phyloP scores from a whole-genome alignment of 495 filamentous ascomycete species.

The Podospora pseudoanserina region DNA sequence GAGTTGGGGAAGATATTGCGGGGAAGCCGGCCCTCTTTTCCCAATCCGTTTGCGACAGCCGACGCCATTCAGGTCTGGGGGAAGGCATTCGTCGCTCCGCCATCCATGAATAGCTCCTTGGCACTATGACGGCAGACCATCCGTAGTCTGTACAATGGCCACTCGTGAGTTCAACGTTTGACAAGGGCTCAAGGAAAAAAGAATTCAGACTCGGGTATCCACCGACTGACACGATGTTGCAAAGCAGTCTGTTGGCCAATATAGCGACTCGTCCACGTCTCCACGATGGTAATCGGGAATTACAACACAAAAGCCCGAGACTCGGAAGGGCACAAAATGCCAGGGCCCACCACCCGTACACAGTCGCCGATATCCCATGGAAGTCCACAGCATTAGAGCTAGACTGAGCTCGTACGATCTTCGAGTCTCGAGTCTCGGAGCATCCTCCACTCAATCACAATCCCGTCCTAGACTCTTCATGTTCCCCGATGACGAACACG shows the following conservation, averaged over 20 bases:
- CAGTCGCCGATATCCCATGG: not conserved
- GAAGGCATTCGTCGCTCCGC: not conserved
- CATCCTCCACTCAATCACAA: not conserved
- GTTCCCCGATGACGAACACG: not conserved
- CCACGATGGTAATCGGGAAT: not conserved
- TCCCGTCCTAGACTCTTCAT: no score
- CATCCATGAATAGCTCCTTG: not conserved
- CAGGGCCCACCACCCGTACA: not conserved
- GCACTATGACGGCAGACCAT: not conserved
- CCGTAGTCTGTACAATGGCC: not conserved
- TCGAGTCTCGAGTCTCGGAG: not conserved
- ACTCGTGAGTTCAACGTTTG: not conserved
- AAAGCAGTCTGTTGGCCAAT: not conserved
- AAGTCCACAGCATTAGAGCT: not conserved
- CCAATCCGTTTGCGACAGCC: not conserved
- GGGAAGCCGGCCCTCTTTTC: slow-evolving; percentile 2
- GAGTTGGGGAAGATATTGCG: slow-evolving; percentile 10
- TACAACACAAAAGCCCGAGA: not conserved
- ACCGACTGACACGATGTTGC: not conserved
- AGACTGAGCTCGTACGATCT: not conserved
- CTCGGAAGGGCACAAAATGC: not conserved
- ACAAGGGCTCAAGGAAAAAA: not conserved
- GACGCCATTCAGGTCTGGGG: slow-evolving; percentile 3
- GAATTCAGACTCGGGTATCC: no score
- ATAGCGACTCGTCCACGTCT: not conserved